These are phyloP conservation scores for Phytophthora melonis DNA, from an alignment of 352 stramenopile species.

Conservation along the genomic window DNA sequence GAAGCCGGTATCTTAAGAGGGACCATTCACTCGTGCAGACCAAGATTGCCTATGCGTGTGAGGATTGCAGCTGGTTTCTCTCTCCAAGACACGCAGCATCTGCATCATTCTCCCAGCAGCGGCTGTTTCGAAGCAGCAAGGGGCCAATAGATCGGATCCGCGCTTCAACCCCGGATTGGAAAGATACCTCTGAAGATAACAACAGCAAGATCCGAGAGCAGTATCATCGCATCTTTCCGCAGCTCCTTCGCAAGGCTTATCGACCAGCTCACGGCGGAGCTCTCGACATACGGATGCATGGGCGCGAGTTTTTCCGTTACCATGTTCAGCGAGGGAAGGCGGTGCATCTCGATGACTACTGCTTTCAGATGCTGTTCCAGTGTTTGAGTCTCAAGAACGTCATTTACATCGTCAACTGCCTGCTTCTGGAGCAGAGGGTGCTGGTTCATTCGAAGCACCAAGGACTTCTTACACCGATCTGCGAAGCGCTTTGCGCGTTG, in stretches of 20 bases:
- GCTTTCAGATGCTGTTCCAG: constrained; percentile 85
- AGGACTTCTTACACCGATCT: constrained; percentile 77
- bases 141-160: constrained; percentile 9
- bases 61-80: constrained; percentile 64
- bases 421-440: constrained; percentile 86
- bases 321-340: constrained; percentile 72
- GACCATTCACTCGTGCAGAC: constrained; percentile 48
- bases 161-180: constrained; percentile 24
- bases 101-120: background rate
- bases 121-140: constrained; percentile 9
- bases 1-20: constrained; percentile 40
- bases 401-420: constrained; percentile 83
- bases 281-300: constrained; percentile 51
- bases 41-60: constrained; percentile 55
- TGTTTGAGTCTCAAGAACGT: constrained; percentile 84
- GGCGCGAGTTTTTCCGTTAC: constrained; percentile 59
- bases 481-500: constrained; percentile 80
- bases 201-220: constrained; percentile 13
- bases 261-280: constrained; percentile 43
- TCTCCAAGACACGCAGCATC: constrained; percentile 45
- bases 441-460: constrained; percentile 86
- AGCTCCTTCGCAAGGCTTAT: constrained; percentile 45
- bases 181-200: background rate
- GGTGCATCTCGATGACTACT: constrained; percentile 75
- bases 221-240: constrained; percentile 31